These are phyloP conservation scores for Corchorus olitorius DNA, from an alignment of 345 rosid genomes.

Conservation along the genomic window DNA sequence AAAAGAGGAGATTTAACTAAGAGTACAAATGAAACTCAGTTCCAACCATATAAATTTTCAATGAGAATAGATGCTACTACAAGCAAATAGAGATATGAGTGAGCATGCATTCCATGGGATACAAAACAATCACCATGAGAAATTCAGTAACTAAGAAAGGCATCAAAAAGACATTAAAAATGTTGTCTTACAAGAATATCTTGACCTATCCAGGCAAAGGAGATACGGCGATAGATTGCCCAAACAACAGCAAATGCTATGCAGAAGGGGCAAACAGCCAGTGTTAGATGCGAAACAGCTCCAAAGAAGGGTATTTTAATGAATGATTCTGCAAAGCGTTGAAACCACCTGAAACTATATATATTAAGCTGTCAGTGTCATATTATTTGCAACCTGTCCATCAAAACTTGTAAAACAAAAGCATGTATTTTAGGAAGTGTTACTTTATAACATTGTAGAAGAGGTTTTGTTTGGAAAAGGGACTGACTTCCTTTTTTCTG, in stretches of 20 bases:
- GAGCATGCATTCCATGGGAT: too few species aligned
- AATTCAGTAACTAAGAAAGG: background rate
- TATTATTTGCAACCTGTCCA: background rate
- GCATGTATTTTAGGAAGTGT: background rate
- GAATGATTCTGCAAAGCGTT: slow-evolving; percentile 70
- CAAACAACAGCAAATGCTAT: slow-evolving; percentile 84
- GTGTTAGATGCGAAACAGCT: slow-evolving; percentile 82
- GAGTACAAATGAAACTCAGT: background rate
- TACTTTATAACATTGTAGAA: background rate
- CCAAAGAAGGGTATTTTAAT: slow-evolving; percentile 82
- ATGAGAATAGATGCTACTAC: slow-evolving; percentile 1
- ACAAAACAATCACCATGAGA: background rate
- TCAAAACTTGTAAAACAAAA: background rate
- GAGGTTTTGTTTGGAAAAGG: background rate
- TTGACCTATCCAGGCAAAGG: slow-evolving; percentile 98
- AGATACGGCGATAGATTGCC: slow-evolving; percentile 68
- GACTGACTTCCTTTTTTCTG: background rate
- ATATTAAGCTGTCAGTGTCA: slow-evolving; percentile 44
- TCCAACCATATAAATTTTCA: background rate
- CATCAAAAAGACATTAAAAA: background rate
- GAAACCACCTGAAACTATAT: slow-evolving; percentile 93
- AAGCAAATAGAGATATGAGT: background rate
- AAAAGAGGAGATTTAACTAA: slow-evolving; percentile 1
- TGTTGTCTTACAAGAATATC: slow-evolving; percentile 85
- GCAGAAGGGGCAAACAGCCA: slow-evolving; percentile 93